These are phyloP conservation scores for Parastagonospora nodorum DNA, from an alignment of 2,329 filamentous ascomycete genomes.

Conservation along the genomic window DNA sequence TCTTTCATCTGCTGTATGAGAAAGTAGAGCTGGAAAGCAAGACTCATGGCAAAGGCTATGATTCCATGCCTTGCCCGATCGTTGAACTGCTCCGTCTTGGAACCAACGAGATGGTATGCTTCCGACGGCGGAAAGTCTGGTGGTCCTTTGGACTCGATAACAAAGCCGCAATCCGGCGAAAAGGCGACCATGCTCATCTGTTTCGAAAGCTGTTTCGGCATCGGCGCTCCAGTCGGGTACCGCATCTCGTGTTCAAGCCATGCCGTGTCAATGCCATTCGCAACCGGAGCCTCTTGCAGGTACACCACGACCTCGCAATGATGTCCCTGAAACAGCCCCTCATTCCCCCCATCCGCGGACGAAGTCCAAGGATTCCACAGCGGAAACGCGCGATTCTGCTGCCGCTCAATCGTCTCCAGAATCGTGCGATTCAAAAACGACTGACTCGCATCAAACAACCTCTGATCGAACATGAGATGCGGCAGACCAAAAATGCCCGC, in stretches of 20 bases:
- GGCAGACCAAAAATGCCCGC: conserved; percentile 89
- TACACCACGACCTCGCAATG: conserved; percentile 91
- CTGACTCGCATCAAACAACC: conserved; percentile 54
- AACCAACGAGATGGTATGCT: conserved; percentile 59
- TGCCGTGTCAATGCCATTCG: conserved; percentile 46
- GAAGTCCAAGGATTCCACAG: conserved; percentile 75
- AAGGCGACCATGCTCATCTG: conserved; percentile 65
- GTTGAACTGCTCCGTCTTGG: conserved; percentile 62
- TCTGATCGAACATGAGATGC: conserved; percentile 71
- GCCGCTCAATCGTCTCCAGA: conserved; percentile 67
- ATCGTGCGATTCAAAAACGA: conserved; percentile 75
- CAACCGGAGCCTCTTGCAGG: conserved; percentile 64
- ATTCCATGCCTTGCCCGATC: conserved; percentile 59
- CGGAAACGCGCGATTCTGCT: conserved; percentile 62
- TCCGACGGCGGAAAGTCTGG: conserved; percentile 59
- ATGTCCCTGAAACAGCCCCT: conserved; percentile 68
- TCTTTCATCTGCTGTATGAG: conserved; percentile 68
- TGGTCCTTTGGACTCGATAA: conserved; percentile 65
- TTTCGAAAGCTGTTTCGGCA: conserved; percentile 58
- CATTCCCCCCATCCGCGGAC: conserved; percentile 60
- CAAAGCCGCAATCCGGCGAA: conserved; percentile 70
- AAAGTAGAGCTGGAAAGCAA: conserved; percentile 60
- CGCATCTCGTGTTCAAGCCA: conserved; percentile 64
- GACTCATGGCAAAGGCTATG: conserved; percentile 56
- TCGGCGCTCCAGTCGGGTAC: conserved; percentile 62